Base-by-base conservation (phyloP, 2,329 filamentous ascomycete genomes). In the Chaetomiaceae sp. region DNA sequence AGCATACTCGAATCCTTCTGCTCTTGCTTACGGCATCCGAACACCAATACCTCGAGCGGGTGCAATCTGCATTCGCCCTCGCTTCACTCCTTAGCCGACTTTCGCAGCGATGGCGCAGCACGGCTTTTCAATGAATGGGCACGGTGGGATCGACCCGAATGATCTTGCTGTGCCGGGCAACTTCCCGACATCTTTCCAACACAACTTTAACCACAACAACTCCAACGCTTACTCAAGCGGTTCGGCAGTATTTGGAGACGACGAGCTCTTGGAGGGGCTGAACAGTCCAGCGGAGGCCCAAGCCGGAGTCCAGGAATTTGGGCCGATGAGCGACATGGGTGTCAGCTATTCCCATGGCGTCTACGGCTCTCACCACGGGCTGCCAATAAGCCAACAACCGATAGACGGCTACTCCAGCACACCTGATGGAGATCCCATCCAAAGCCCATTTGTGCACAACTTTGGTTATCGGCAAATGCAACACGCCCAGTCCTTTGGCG, bases 381-480 rank as follows among this genome's bases (percentile, higher is more conserved):
- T 86, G 33, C 79, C 83, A 55, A 80, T 86, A 62, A 84, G 88
- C 59, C 81, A 84, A 56, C 74, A 79, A 43, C 84, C 87, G 53
- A 84, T 90, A 65, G 86, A 87, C 65, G 83, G 89, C 57, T 97
- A 87, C 70, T 96, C 92, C 18, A 89, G 89, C 67, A 96, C 91
- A 2, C 91, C 92, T 3, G 92, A 97, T 56, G 90, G 90, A 48
- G 87, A 90, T 48, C 90, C 92, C 5, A 92, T 96, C 56, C 89
- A 95, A 65, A 96, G 90, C 64, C 92, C 92, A 0, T 96, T 90
- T 65, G 80, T 88, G 37, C 82, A 87, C 62, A 84, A 80, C 65
- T 94, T 91, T 74, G 78, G 78, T 59, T 95, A 90, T 68, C 82
- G 87, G 40, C 80, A 81, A 54, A 84, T 87, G 63, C 80, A 83